Evolutionary conservation across 2,329 filamentous ascomycete species (phyloP).

Genomic region (Penicillium sp.): DNA sequence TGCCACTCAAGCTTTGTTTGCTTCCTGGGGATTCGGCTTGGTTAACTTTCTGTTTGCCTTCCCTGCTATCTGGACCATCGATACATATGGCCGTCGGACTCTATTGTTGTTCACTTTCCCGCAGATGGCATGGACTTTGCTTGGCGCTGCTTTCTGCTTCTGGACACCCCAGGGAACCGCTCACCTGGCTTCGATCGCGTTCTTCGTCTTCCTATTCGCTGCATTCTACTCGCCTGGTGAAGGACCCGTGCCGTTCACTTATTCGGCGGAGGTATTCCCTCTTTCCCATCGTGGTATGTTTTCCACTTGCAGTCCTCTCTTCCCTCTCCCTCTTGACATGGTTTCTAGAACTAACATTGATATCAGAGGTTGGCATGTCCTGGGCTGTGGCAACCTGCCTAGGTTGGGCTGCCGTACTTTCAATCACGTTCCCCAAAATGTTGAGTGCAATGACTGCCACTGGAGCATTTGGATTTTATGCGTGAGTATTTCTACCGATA

Average conservation of each 20-base stretch:
- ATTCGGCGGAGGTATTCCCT: constrained; percentile 56
- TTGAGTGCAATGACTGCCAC: constrained; percentile 48
- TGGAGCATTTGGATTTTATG: constrained; percentile 61
- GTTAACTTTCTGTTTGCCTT: constrained; percentile 66
- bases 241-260: constrained; percentile 54
- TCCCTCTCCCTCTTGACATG: constrained; percentile 13
- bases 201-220: constrained; percentile 64
- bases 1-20: constrained; percentile 56
- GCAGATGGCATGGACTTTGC: constrained; percentile 65
- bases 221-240: constrained; percentile 65
- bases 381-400: constrained; percentile 46
- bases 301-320: not conserved
- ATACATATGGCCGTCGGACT: constrained; percentile 63
- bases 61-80: constrained; percentile 64
- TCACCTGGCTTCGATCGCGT: constrained; percentile 54
- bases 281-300: constrained; percentile 51
- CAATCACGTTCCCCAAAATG: constrained; percentile 50
- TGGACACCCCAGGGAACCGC: constrained; percentile 47
- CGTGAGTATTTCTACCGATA: constrained; percentile 27
- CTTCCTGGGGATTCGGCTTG: constrained; percentile 63
- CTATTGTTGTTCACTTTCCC: constrained; percentile 65
- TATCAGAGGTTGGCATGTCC: constrained; percentile 48
- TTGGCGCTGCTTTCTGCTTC: constrained; percentile 61
- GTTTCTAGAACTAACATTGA: constrained; percentile 21
- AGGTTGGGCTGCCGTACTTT: constrained; percentile 51